phyloP scores from a whole-genome alignment of 2,329 filamentous ascomycete genomes.

The Exserohilum rostratum region DNA sequence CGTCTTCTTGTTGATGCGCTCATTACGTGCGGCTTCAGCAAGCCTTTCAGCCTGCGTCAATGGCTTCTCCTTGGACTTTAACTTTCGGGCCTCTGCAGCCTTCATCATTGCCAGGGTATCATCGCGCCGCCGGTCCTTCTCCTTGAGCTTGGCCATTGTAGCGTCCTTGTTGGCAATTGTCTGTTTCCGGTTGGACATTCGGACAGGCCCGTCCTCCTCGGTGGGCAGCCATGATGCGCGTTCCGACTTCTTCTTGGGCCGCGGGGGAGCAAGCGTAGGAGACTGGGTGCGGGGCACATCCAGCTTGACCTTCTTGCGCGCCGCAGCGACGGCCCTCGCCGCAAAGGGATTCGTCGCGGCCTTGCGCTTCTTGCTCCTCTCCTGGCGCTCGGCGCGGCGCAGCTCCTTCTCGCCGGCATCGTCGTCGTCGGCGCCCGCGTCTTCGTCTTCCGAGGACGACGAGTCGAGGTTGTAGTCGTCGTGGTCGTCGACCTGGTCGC shows the following conservation, averaged over 20 bases:
- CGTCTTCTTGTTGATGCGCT: conserved; percentile 86
- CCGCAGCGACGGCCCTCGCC: conserved; percentile 44
- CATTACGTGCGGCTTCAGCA: conserved; percentile 79
- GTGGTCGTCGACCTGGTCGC: conserved; percentile 62
- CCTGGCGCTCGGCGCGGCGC: conserved; percentile 75
- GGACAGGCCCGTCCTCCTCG: conserved; percentile 64
- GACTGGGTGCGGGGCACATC: conserved; percentile 49
- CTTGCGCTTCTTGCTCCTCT: conserved; percentile 74
- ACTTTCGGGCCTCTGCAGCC: conserved; percentile 66
- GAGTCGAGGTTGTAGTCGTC: conserved; percentile 81
- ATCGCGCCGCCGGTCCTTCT: conserved; percentile 72
- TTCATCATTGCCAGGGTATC: conserved; percentile 72
- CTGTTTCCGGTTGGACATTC: conserved; percentile 67
- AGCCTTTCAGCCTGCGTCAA: conserved; percentile 89
- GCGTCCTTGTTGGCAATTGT: conserved; percentile 65
- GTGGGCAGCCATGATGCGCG: conserved; percentile 72
- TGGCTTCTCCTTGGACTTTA: conserved; percentile 75
- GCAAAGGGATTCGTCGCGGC: conserved; percentile 60
- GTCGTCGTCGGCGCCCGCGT: conserved; percentile 71
- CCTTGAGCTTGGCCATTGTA: conserved; percentile 72
- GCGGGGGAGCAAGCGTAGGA: conserved; percentile 54
- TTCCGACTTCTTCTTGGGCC: conserved; percentile 72
- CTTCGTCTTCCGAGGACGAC: conserved; percentile 77
- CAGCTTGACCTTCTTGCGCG: conserved; percentile 49
- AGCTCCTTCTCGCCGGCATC: conserved; percentile 87